These are phyloP conservation scores for Aspergillus tubingensis DNA, from an alignment of 2,329 filamentous ascomycete species.

Conservation along the genomic window DNA sequence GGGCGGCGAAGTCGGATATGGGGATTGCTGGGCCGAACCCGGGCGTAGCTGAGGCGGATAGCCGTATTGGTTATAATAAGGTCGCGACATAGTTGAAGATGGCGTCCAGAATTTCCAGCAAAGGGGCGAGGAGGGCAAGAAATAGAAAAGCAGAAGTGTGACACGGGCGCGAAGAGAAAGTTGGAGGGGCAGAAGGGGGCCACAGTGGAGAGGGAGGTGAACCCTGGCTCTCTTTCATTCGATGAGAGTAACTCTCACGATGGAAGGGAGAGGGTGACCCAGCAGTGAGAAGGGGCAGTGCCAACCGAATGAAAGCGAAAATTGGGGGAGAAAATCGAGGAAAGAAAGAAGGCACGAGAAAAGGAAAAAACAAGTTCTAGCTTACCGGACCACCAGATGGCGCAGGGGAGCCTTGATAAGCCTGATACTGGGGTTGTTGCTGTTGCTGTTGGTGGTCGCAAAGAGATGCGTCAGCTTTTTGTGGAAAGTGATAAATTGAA, in stretches of 20 bases:
- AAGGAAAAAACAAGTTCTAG: slow-evolving; percentile 21
- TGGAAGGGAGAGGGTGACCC: slow-evolving; percentile 6
- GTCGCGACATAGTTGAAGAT: slow-evolving; percentile 38
- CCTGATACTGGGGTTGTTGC: slow-evolving; percentile 51
- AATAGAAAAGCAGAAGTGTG: not conserved
- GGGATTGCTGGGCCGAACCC: slow-evolving; percentile 33
- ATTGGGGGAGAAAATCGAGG: not conserved
- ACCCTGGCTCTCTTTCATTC: slow-evolving; percentile 9
- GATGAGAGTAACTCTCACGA: slow-evolving; percentile 16
- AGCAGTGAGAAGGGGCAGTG: slow-evolving; percentile 13
- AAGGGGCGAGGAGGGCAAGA: slow-evolving; percentile 8
- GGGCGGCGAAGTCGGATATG: slow-evolving; percentile 35
- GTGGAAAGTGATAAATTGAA: not conserved
- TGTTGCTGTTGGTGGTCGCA: slow-evolving; percentile 13
- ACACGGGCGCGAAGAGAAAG: not conserved
- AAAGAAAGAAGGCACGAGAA: slow-evolving; percentile 7
- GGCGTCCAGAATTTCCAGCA: slow-evolving; percentile 15
- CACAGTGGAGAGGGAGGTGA: slow-evolving; percentile 6
- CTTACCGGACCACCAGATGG: slow-evolving; percentile 40
- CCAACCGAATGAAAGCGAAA: slow-evolving; percentile 4
- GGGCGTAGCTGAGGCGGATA: slow-evolving; percentile 38
- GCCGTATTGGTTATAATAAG: slow-evolving; percentile 36
- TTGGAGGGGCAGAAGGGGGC: slow-evolving; percentile 7
- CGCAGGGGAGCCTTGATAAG: slow-evolving; percentile 50
- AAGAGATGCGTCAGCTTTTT: slow-evolving; percentile 7